phyloP scores from a whole-genome alignment of 139 green algal species.

The Mychonastes homosphaera region DNA sequence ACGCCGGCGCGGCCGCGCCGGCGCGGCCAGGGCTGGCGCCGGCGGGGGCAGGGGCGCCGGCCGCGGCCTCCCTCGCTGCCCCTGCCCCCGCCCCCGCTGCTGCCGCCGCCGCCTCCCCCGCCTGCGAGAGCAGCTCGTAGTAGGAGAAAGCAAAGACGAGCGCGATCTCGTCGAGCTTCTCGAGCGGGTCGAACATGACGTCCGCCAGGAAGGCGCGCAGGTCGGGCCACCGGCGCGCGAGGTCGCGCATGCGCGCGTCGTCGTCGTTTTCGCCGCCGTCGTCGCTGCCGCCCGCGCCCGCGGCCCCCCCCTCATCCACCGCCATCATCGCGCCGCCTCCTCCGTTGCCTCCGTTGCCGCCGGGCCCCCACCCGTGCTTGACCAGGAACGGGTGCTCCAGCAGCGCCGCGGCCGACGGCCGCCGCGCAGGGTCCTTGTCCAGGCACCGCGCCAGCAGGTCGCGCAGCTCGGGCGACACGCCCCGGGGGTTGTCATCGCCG shows the following conservation, averaged over 20 bases:
- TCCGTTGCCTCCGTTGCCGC: not conserved
- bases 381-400: constrained; percentile 61
- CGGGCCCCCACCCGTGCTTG: constrained; percentile 10
- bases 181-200: constrained; percentile 3
- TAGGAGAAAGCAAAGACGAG: constrained; percentile 51
- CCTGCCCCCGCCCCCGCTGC: constrained; percentile 19
- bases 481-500: too few species aligned
- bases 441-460: constrained; percentile 71
- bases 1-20: not conserved
- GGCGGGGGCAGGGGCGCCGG: not conserved
- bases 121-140: constrained; percentile 41
- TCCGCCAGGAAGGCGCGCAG: not conserved
- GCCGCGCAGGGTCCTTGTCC: constrained; percentile 51
- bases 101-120: constrained; percentile 15
- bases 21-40: not conserved
- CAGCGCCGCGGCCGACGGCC: constrained; percentile 52
- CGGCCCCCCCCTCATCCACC: too few species aligned
- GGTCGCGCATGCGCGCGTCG: too few species aligned
- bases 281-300: too few species aligned
- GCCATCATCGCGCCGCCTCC: not conserved
- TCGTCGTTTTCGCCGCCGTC: too few species aligned
- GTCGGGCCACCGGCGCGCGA: too few species aligned
- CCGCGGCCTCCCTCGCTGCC: not conserved
- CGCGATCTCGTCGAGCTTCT: constrained; percentile 51
- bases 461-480: constrained; percentile 54